Percentiles rank a stretch among this genome's conserved stretches.
These are phyloP conservation scores for Russula dissimulans DNA, from an alignment of 768 basidiomycete species.

Conservation along the genomic window DNA sequence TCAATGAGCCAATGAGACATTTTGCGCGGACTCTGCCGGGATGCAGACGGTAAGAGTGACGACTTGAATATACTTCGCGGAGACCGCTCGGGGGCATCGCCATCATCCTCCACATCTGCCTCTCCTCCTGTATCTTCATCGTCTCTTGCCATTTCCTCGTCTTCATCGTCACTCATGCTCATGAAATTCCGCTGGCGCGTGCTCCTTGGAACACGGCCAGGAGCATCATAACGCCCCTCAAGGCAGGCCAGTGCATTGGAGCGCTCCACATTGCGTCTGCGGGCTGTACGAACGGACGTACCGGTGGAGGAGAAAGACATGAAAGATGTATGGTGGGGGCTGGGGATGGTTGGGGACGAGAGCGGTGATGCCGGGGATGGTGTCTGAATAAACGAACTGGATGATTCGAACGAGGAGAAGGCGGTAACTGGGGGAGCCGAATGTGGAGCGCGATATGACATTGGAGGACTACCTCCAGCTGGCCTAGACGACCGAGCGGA, in stretches of 20 bases:
- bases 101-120: constrained; percentile 26
- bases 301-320: constrained; percentile 17
- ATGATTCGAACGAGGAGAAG: neutral
- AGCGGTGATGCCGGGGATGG: neutral
- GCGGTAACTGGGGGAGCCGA: constrained; percentile 5
- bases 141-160: constrained; percentile 27
- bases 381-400: neutral
- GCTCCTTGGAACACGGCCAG: constrained; percentile 19
- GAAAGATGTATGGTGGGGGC: constrained; percentile 20
- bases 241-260: constrained; percentile 48
- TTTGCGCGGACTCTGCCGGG: neutral
- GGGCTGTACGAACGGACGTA: constrained; percentile 14
- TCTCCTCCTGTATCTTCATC: constrained; percentile 8
- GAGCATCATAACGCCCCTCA: constrained; percentile 40
- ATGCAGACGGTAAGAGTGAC: constrained; percentile 13
- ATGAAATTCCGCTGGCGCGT: constrained; percentile 44
- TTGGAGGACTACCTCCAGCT: neutral
- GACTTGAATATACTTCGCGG: constrained; percentile 4
- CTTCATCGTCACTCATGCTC: constrained; percentile 60
- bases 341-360: constrained; percentile 20
- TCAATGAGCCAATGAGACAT: neutral
- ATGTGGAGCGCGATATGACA: neutral
- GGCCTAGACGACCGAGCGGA: neutral
- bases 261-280: constrained; percentile 14
- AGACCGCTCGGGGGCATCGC: constrained; percentile 21